A percentile compares a stretch with the other conserved stretches of the same genome.
Evolutionary conservation across 2,329 filamentous ascomycete species (phyloP).

Genomic region (Ceratocystis ficicola): DNA sequence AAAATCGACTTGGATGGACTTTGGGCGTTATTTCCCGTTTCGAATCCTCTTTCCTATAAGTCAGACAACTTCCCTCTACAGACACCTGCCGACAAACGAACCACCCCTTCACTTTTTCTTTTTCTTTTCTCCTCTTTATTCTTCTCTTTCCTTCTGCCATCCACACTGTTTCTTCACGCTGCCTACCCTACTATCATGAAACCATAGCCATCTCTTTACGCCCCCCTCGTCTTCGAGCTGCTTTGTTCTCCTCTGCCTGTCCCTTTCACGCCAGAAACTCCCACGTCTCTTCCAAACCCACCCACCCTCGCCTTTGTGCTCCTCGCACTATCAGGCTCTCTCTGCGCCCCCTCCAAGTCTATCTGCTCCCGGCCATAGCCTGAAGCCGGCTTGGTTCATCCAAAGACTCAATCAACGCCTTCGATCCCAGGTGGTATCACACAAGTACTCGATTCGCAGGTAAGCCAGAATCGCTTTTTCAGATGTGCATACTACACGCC

Average conservation of each 20-base stretch:
- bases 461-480: neutral
- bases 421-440: neutral
- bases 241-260: neutral
- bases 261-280: neutral
- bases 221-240: neutral
- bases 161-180: neutral
- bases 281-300: neutral
- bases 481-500: neutral
- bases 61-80: conserved; percentile 2
- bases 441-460: neutral
- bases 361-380: neutral
- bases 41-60: conserved; percentile 8
- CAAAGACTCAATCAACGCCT: neutral
- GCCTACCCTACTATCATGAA: neutral
- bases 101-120: neutral
- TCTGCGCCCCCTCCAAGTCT: neutral
- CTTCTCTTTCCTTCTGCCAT: neutral
- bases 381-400: neutral
- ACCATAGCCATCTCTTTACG: neutral
- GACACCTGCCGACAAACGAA: conserved; percentile 1
- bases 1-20: neutral
- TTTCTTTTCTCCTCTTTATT: neutral
- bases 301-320: neutral
- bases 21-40: conserved; percentile 7
- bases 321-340: neutral